Conservation (phyloP, 305 asterid genomes). For the Rubia tinctorum region DNA sequence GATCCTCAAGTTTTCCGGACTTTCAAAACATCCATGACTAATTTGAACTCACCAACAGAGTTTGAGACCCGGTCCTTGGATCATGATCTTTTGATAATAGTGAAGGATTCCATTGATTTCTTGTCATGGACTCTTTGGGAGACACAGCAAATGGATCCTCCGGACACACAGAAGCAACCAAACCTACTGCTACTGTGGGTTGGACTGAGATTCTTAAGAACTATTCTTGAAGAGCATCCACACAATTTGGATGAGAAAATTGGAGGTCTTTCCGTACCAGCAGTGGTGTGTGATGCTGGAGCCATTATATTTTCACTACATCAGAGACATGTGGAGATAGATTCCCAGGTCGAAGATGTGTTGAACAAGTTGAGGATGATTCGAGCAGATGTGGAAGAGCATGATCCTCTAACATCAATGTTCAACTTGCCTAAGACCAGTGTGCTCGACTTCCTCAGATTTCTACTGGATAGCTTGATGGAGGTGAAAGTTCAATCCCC, state of each 20-base stretch:
- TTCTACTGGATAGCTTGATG: neutral
- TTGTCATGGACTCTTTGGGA: neutral
- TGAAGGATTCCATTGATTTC: conserved; percentile 3
- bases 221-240: neutral
- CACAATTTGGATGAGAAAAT: neutral
- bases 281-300: conserved; percentile 2
- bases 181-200: neutral
- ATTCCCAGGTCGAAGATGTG: neutral
- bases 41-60: neutral
- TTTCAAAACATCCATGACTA: neutral
- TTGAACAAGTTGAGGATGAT: no score
- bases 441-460: neutral
- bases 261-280: neutral
- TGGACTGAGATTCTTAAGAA: conserved; percentile 2
- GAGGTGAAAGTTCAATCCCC: neutral
- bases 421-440: neutral
- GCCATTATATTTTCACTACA: neutral
- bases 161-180: neutral
- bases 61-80: neutral
- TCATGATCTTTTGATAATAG: neutral
- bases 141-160: no score
- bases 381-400: neutral
- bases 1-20: neutral
- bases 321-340: neutral
- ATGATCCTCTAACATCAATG: neutral